Conservation (phyloP, 2,329 filamentous ascomycete species). For the Aspergillus sp. region DNA sequence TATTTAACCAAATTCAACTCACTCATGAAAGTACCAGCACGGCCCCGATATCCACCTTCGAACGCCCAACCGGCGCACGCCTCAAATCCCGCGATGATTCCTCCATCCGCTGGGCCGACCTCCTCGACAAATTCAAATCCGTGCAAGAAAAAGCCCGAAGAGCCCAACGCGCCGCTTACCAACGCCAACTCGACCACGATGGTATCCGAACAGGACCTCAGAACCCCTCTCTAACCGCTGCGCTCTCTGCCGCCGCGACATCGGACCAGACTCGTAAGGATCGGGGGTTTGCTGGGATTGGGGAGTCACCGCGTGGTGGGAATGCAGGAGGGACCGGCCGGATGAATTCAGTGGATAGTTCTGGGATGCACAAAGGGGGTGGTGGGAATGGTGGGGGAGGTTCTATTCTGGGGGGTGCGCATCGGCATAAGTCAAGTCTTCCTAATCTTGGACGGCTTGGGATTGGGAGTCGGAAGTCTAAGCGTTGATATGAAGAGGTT, state of each 20-base stretch:
- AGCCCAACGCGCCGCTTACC: slow-evolving; percentile 49
- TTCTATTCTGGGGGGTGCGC: slow-evolving; percentile 32
- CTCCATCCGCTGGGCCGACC: slow-evolving; percentile 81
- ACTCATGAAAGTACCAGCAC: slow-evolving; percentile 18
- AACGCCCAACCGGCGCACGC: slow-evolving; percentile 60
- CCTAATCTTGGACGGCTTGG: slow-evolving; percentile 65
- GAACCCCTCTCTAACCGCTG: slow-evolving; percentile 25
- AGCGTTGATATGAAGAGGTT: slow-evolving; percentile 23
- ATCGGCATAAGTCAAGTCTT: slow-evolving; percentile 57
- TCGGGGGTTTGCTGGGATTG: slow-evolving; percentile 26
- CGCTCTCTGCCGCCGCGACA: slow-evolving; percentile 23
- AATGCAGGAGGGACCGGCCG: background rate
- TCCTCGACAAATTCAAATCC: slow-evolving; percentile 87
- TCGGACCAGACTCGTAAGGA: slow-evolving; percentile 24
- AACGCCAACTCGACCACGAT: slow-evolving; percentile 44
- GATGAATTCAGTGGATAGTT: background rate
- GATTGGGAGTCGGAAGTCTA: slow-evolving; percentile 57
- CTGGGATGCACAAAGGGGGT: slow-evolving; percentile 12
- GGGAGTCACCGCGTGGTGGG: slow-evolving; percentile 20
- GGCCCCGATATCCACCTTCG: slow-evolving; percentile 47
- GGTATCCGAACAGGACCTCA: slow-evolving; percentile 43
- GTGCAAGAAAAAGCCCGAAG: slow-evolving; percentile 82
- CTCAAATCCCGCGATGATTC: slow-evolving; percentile 76
- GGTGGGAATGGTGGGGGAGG: slow-evolving; percentile 27
- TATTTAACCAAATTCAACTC: background rate